These are phyloP conservation scores for Paraglomus occultum DNA, from an alignment of 192 early-diverging fungal species.

Conservation along the genomic window DNA sequence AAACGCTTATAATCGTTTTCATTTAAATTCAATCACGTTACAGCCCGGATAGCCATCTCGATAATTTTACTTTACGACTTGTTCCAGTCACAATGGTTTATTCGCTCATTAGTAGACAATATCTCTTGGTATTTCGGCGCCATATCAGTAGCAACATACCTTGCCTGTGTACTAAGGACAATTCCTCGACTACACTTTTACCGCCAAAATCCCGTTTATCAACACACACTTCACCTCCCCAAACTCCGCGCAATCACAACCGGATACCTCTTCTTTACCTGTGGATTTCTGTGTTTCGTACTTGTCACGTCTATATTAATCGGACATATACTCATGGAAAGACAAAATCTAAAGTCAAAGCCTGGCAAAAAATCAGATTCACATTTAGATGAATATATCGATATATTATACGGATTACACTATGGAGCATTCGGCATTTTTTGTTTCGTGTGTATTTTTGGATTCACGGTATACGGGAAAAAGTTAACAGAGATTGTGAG, in stretches of 20 bases:
- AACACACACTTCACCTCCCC: slow-evolving; percentile 12
- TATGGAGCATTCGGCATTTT: neutral
- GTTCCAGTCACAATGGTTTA: neutral
- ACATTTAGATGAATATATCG: neutral
- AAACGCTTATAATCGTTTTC: too few relatives aligned
- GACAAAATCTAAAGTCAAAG: neutral
- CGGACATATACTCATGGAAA: neutral
- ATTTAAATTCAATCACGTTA: neutral
- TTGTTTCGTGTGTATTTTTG: slow-evolving; percentile 1
- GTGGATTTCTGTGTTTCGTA: neutral
- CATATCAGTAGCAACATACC: slow-evolving; percentile 11
- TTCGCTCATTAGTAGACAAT: neutral
- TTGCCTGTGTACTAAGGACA: slow-evolving; percentile 11
- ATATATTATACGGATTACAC: neutral
- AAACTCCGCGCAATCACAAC: neutral
- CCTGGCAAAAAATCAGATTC: too few relatives aligned
- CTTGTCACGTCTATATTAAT: too few relatives aligned
- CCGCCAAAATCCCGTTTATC: slow-evolving; percentile 17
- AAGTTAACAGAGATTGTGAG: slow-evolving; percentile 7
- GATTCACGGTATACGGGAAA: slow-evolving; percentile 7
- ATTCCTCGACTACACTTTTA: slow-evolving; percentile 19
- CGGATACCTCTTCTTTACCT: neutral
- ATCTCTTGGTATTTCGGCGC: neutral
- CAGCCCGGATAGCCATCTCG: neutral
- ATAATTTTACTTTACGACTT: slow-evolving; percentile 1